phyloP scores from a whole-genome alignment of 352 stramenopile species.

The Phytophthora ramorum region DNA sequence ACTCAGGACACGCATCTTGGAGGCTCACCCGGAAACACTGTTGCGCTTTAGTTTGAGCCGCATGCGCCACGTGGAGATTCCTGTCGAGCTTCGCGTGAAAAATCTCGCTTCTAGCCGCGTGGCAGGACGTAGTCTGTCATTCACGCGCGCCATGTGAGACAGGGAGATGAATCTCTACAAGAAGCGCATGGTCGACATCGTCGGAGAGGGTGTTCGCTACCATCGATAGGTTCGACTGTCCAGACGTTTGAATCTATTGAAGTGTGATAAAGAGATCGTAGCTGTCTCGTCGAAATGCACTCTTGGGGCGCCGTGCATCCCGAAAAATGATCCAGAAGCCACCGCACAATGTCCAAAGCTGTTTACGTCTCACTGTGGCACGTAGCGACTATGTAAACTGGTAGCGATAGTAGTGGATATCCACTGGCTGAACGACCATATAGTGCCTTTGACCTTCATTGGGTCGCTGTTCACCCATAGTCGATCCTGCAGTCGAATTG shows the following conservation, averaged over 20 bases:
- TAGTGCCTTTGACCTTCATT: no score
- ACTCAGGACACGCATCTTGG: conserved; percentile 65
- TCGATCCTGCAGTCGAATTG: no score
- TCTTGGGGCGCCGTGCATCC: no score
- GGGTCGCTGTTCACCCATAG: no score
- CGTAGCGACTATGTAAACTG: no score
- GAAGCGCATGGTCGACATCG: conserved; percentile 48
- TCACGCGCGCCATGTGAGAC: conserved; percentile 72
- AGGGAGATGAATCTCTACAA: conserved; percentile 53
- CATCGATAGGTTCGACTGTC: conserved; percentile 17
- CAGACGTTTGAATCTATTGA: neutral
- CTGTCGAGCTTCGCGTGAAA: conserved; percentile 44
- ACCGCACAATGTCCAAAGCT: no score
- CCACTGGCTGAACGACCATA: no score
- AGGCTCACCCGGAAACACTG: conserved; percentile 49
- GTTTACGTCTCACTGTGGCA: no score
- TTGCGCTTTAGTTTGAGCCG: conserved; percentile 71
- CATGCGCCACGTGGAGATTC: conserved; percentile 67
- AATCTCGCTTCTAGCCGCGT: conserved; percentile 46
- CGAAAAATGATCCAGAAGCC: no score
- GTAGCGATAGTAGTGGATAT: no score
- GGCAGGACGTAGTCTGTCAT: conserved; percentile 58
- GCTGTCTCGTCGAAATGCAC: neutral
- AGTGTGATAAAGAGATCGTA: neutral
- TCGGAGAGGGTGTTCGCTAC: conserved; percentile 51